These are phyloP conservation scores for Nematodospora anomalae DNA, from an alignment of 1,139 yeast species.

Conservation along the genomic window DNA sequence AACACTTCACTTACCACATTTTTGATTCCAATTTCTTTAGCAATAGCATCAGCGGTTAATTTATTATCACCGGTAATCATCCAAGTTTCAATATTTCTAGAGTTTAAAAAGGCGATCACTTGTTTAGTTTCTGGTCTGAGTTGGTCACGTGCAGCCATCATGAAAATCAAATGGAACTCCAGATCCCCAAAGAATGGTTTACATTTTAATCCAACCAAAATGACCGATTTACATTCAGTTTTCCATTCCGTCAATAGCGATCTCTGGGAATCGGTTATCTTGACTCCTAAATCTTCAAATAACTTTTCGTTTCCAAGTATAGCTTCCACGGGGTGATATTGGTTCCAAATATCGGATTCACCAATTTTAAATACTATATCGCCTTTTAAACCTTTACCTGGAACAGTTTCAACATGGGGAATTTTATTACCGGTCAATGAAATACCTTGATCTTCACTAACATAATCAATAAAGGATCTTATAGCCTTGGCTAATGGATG, in stretches of 20 bases:
- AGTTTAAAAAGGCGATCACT: slow-evolving; percentile 49
- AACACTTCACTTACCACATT: slow-evolving; percentile 72
- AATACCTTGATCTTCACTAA: slow-evolving; percentile 16
- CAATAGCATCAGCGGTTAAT: slow-evolving; percentile 68
- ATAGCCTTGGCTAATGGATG: slow-evolving; percentile 72
- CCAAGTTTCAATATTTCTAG: slow-evolving; percentile 58
- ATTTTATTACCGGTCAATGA: slow-evolving; percentile 38
- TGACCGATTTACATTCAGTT: slow-evolving; percentile 59
- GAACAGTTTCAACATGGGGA: slow-evolving; percentile 50
- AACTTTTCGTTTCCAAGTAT: slow-evolving; percentile 67
- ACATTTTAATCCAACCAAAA: slow-evolving; percentile 51
- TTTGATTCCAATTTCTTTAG: slow-evolving; percentile 59
- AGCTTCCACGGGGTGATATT: slow-evolving; percentile 36
- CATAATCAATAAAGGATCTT: slow-evolving; percentile 36
- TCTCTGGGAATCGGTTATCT: slow-evolving; percentile 24
- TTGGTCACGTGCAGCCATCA: slow-evolving; percentile 64
- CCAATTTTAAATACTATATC: slow-evolving; percentile 25
- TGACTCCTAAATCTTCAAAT: slow-evolving; percentile 44
- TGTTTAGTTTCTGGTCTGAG: slow-evolving; percentile 59
- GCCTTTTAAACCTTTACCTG: slow-evolving; percentile 63
- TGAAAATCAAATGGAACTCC: slow-evolving; percentile 39
- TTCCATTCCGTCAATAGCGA: slow-evolving; percentile 54
- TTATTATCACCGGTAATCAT: slow-evolving; percentile 73
- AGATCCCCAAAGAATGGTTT: slow-evolving; percentile 25
- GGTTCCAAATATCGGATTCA: slow-evolving; percentile 26